Conservation (phyloP, 306 rosid species). For the Hylodesmum podocarpum region DNA sequence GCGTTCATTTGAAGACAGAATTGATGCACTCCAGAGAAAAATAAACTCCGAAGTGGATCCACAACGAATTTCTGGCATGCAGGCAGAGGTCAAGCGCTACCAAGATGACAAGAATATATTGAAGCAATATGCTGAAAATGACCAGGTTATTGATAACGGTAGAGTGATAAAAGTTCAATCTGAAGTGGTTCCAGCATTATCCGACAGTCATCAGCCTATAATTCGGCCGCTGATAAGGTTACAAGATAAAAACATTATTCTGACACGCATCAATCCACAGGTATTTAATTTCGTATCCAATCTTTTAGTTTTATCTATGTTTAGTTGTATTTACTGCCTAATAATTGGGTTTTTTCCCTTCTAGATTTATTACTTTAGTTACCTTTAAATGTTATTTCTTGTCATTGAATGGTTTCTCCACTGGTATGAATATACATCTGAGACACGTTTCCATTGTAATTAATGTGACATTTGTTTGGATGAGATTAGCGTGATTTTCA, state of each 20-base stretch:
- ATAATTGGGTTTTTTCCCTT: background rate
- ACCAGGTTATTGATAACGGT: conserved; percentile 88
- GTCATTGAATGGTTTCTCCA: conserved; percentile 14
- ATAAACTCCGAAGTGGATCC: conserved; percentile 74
- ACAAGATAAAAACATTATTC: conserved; percentile 82
- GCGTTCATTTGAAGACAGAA: conserved; percentile 98
- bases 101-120: conserved; percentile 81
- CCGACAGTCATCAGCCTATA: conserved; percentile 76
- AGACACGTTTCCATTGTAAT: conserved; percentile 7
- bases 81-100: conserved; percentile 87
- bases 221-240: conserved; percentile 84
- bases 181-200: conserved; percentile 84
- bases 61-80: conserved; percentile 81
- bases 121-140: conserved; percentile 94
- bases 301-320: conserved; percentile 11
- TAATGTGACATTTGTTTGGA: background rate
- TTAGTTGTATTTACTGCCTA: conserved; percentile 3
- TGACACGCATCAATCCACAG: conserved; percentile 98
- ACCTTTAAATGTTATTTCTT: background rate
- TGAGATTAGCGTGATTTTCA: background rate
- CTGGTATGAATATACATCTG: background rate
- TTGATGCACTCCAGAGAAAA: conserved; percentile 92
- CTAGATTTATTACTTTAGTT: background rate
- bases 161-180: conserved; percentile 81
- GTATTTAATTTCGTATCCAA: conserved; percentile 39